Conservation (phyloP, 2,329 filamentous ascomycete genomes). For the Clonostachys solani region DNA sequence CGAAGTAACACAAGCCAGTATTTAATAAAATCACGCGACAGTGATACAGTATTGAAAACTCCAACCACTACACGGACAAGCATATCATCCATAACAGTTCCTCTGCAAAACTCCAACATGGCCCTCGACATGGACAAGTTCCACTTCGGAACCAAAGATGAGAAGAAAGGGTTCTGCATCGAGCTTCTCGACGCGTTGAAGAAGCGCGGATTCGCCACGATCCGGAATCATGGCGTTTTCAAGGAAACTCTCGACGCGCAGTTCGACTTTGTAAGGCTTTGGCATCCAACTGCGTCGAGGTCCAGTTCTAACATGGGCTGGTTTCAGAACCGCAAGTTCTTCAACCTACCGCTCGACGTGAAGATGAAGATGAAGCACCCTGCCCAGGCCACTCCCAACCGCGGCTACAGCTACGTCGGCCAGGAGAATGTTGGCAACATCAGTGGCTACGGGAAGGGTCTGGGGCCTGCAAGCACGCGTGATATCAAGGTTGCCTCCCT, state of each 20-base stretch:
- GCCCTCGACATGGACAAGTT: conserved; percentile 19
- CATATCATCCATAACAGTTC: too few relatives aligned
- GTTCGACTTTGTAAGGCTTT: conserved; percentile 7
- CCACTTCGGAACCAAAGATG: conserved; percentile 12
- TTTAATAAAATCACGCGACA: too few relatives aligned
- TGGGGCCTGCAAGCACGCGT: background rate
- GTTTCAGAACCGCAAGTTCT: conserved; percentile 2
- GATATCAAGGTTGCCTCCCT: conserved; percentile 1
- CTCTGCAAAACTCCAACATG: too few relatives aligned
- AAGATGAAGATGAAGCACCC: conserved; percentile 22
- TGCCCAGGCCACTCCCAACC: conserved; percentile 16
- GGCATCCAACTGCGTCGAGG: background rate
- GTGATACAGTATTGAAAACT: too few relatives aligned
- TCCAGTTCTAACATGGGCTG: too few relatives aligned
- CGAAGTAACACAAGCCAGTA: too few relatives aligned
- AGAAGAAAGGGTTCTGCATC: conserved; percentile 14
- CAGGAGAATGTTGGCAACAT: conserved; percentile 19
- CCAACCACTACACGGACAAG: too few relatives aligned
- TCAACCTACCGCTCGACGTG: conserved; percentile 12
- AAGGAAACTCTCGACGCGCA: conserved; percentile 10
- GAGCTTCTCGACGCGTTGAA: conserved; percentile 13
- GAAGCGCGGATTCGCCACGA: conserved; percentile 8
- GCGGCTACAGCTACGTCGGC: conserved; percentile 21
- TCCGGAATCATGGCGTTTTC: conserved; percentile 16
- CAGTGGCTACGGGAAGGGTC: conserved; percentile 10